phyloP scores from a whole-genome alignment of 352 stramenopile species.

The Globisporangium apiculatum region DNA sequence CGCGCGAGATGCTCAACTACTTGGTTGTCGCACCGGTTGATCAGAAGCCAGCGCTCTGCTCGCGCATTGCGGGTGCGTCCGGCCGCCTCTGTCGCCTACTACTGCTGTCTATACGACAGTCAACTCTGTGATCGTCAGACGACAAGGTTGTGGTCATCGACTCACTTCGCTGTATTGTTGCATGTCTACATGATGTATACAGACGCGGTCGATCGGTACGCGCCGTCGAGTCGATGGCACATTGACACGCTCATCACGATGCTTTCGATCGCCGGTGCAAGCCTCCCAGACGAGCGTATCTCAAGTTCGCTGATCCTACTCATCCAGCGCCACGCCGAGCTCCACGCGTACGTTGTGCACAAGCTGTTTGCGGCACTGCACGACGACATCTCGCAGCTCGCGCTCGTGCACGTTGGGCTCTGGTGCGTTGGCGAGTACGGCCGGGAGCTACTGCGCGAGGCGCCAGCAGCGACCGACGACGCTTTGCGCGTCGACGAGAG shows the following conservation, averaged over 20 bases:
- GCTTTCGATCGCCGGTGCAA: constrained; percentile 95
- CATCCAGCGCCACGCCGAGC: constrained; percentile 87
- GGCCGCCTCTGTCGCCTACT: no score
- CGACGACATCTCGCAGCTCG: constrained; percentile 93
- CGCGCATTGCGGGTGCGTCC: constrained; percentile 84
- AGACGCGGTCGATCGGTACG: constrained; percentile 83
- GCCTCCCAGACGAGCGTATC: constrained; percentile 91
- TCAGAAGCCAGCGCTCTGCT: constrained; percentile 94
- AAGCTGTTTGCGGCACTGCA: constrained; percentile 95
- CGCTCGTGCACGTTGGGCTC: constrained; percentile 95
- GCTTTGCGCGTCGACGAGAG: constrained; percentile 39
- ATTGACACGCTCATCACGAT: constrained; percentile 98
- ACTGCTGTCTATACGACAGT: no score
- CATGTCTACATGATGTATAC: not conserved
- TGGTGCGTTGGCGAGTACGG: constrained; percentile 99
- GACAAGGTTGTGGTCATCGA: no score
- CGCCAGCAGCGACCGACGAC: constrained; percentile 45
- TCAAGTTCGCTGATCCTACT: constrained; percentile 94
- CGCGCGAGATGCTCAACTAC: constrained; percentile 99
- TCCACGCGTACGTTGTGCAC: constrained; percentile 95
- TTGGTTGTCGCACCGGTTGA: constrained; percentile 95
- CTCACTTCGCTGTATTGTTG: no score
- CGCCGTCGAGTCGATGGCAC: constrained; percentile 84
- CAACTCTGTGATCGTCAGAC: no score
- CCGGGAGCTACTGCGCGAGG: constrained; percentile 77